Evolutionary conservation across 176 grass and related monocot genomes (phyloP).

Genomic region (Paspalum vaginatum): DNA sequence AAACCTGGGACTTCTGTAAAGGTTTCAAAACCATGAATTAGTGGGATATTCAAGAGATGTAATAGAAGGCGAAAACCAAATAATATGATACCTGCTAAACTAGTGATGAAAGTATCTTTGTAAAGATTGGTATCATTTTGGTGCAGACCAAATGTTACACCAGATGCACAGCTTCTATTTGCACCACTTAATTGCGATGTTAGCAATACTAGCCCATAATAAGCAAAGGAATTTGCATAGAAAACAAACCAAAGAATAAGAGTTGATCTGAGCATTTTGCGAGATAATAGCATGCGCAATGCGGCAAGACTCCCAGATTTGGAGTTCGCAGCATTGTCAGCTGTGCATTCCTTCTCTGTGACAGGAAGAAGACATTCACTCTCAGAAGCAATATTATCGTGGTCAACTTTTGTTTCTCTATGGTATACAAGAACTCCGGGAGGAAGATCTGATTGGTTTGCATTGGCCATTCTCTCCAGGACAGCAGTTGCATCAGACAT

Average conservation of each 20-base stretch:
- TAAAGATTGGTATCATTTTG: constrained; percentile 52
- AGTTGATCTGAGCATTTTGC: constrained; percentile 63
- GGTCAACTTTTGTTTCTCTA: constrained; percentile 39
- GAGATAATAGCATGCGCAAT: constrained; percentile 56
- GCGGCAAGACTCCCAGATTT: constrained; percentile 42
- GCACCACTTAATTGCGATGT: constrained; percentile 61
- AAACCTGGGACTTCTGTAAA: constrained; percentile 69
- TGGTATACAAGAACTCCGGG: constrained; percentile 60
- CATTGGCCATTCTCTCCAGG: constrained; percentile 72
- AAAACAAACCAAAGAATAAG: constrained; percentile 85
- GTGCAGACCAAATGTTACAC: constrained; percentile 4
- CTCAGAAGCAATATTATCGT: constrained; percentile 40
- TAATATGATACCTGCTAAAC: constrained; percentile 60
- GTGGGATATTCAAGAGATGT: background rate
- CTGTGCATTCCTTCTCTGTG: constrained; percentile 25
- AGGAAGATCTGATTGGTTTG: constrained; percentile 61
- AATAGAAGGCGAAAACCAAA: background rate
- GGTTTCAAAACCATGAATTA: background rate
- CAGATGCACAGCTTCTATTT: constrained; percentile 52
- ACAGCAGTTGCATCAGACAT: constrained; percentile 58
- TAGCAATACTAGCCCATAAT: constrained; percentile 83
- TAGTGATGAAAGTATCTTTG: constrained; percentile 78
- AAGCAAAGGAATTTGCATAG: constrained; percentile 82
- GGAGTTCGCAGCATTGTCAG: constrained; percentile 27
- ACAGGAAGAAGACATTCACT: constrained; percentile 40